Percentiles rank a stretch among this genome's conserved stretches.
Evolutionary conservation across 805 yeast genomes (phyloP).

Genomic region (Torulaspora quercuum): DNA sequence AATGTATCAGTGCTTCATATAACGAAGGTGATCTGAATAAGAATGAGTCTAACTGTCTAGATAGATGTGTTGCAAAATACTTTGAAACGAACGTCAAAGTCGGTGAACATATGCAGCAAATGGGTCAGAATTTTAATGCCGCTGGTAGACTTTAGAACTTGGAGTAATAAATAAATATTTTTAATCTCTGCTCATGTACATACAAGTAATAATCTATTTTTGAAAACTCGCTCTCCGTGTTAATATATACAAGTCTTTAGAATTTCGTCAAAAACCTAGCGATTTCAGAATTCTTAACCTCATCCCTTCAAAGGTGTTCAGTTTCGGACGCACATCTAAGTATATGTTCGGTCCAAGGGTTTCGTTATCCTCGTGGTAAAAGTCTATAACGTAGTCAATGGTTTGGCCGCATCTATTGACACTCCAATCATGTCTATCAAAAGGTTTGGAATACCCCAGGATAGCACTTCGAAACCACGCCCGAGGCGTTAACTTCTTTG

Average conservation of each 20-base stretch:
- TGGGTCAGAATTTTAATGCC: conserved; percentile 44
- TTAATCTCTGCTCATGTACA: conserved; percentile 14
- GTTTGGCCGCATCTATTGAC: conserved; percentile 78
- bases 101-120: conserved; percentile 68
- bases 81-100: conserved; percentile 92
- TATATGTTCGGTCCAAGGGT: conserved; percentile 55
- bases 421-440: conserved; percentile 96
- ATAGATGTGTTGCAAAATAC: conserved; percentile 93
- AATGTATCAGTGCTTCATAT: conserved; percentile 71
- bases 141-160: conserved; percentile 32
- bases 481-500: conserved; percentile 79
- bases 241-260: conserved; percentile 9
- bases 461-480: conserved; percentile 64
- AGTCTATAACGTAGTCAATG: conserved; percentile 90
- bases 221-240: not conserved
- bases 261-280: conserved; percentile 45
- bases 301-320: conserved; percentile 76
- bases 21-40: conserved; percentile 70
- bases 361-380: conserved; percentile 49
- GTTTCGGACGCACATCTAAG: conserved; percentile 88
- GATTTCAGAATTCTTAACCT: conserved; percentile 63
- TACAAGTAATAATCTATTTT: conserved; percentile 7
- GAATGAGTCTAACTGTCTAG: conserved; percentile 82
- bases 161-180: conserved; percentile 1
- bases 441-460: conserved; percentile 74